These are phyloP conservation scores for Gossypium laxum DNA, from an alignment of 441 rosid species.

Conservation along the genomic window DNA sequence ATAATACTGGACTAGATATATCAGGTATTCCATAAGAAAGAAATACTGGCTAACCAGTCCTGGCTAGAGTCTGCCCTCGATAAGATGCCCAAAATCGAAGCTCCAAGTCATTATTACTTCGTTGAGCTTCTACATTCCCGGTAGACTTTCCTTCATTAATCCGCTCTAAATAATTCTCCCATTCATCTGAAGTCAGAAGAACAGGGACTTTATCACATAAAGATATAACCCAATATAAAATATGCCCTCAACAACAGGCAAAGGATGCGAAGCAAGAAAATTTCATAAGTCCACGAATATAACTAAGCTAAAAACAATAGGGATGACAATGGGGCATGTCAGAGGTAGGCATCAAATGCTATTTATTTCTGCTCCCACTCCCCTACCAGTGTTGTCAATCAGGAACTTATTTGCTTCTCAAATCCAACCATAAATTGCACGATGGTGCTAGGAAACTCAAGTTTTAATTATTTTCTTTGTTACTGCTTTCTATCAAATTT, in stretches of 20 bases:
- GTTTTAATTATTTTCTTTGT: not conserved
- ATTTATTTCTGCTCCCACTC: not conserved
- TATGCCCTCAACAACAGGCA: not conserved
- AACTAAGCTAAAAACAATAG: not conserved
- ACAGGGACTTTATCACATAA: conserved; percentile 5
- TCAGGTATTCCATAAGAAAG: not conserved
- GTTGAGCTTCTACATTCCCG: conserved; percentile 62
- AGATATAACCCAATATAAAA: not conserved
- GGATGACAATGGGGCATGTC: not conserved
- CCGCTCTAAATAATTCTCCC: conserved; percentile 94
- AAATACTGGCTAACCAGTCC: conserved; percentile 56
- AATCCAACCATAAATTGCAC: not conserved
- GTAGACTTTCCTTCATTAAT: conserved; percentile 63
- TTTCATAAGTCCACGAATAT: not conserved
- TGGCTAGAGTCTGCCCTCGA: conserved; percentile 89
- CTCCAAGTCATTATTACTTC: conserved; percentile 72
- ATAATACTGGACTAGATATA: conserved; percentile 8
- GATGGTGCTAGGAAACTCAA: not conserved
- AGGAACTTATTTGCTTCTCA: not conserved
- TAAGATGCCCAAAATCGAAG: conserved; percentile 96
- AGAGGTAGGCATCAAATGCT: not conserved
- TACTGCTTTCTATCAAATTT: not conserved
- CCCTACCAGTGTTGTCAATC: not conserved
- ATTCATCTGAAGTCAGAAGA: conserved; percentile 55
- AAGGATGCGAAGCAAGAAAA: conserved; percentile 8